A percentile compares a stretch with the other conserved stretches of the same genome.
These are phyloP conservation scores for Rubia peregrina DNA, from an alignment of 305 asterid species.

Conservation along the genomic window DNA sequence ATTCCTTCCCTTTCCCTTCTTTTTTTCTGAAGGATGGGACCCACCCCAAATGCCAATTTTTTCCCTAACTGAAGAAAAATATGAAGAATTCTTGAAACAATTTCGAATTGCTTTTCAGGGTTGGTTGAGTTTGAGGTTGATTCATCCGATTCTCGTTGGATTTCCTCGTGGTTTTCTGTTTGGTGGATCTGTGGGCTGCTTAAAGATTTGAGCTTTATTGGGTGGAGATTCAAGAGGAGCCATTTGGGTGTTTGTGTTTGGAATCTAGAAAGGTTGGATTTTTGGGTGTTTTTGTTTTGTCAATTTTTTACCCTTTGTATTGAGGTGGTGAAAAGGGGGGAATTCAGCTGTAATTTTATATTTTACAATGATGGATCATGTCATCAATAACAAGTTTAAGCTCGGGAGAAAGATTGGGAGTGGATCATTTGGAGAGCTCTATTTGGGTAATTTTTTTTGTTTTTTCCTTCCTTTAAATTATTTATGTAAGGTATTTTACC, in stretches of 20 bases:
- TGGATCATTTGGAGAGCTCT: conserved; percentile 95
- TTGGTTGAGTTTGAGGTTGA: conserved; percentile 8
- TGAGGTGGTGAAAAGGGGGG: conserved; percentile 12
- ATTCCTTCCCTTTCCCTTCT: conserved; percentile 11
- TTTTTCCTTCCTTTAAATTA: conserved; percentile 1
- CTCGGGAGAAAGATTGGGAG: conserved; percentile 89
- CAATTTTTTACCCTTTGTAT: conserved; percentile 6
- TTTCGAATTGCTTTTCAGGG: conserved; percentile 2
- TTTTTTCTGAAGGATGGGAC: conserved; percentile 1
- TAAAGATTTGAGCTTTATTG: conserved; percentile 11
- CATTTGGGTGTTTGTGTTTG: conserved; percentile 3
- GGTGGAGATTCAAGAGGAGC: conserved; percentile 15
- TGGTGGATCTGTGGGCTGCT: conserved; percentile 22
- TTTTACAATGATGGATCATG: conserved; percentile 62
- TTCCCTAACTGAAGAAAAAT: not conserved
- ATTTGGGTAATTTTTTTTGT: conserved; percentile 46
- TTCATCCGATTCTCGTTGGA: conserved; percentile 13
- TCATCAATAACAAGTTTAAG: conserved; percentile 80
- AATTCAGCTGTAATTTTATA: not conserved
- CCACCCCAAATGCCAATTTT: conserved; percentile 10
- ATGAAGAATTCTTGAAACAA: conserved; percentile 4
- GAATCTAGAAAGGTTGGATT: conserved; percentile 17
- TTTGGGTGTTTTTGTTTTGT: conserved; percentile 16
- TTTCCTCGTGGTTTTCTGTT: conserved; percentile 8
- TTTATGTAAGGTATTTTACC: not conserved